Conservation (phyloP, 202 grass and related monocot genomes). For the Bolboschoenoplectus hybrid region DNA sequence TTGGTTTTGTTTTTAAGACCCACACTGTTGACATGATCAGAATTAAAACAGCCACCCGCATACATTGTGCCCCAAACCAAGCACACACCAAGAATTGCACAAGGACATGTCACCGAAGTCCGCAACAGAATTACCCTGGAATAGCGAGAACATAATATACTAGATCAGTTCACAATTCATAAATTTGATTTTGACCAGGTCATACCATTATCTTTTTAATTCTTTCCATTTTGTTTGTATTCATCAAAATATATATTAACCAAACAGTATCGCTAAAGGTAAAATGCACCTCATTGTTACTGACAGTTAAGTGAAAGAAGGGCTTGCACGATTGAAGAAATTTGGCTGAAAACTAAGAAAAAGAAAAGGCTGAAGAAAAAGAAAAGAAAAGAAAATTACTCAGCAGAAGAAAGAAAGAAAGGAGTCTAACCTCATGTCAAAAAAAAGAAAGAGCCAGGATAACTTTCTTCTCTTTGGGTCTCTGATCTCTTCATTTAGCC, state of each 20-base stretch:
- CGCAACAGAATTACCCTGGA: constrained; percentile 24
- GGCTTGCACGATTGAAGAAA: background rate
- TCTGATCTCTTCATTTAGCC: constrained; percentile 31
- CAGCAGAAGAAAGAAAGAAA: background rate
- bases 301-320: background rate
- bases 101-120: constrained; percentile 14
- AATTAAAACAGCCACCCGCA: constrained; percentile 29
- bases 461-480: constrained; percentile 18
- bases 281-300: background rate
- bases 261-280: background rate
- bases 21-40: constrained; percentile 35
- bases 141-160: background rate
- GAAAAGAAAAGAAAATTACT: constrained; percentile 14
- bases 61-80: constrained; percentile 31
- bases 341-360: background rate
- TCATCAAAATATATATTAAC: background rate
- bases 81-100: constrained; percentile 13
- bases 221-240: background rate
- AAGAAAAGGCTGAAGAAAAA: background rate
- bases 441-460: constrained; percentile 5
- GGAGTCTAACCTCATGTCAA: constrained; percentile 22
- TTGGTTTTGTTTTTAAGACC: background rate
- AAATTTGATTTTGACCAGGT: background rate
- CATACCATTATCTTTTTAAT: background rate
- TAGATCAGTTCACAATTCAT: background rate